Base-by-base conservation (phyloP, 371 early-diverging fungal species). In the Saksenaea oblongispora region DNA sequence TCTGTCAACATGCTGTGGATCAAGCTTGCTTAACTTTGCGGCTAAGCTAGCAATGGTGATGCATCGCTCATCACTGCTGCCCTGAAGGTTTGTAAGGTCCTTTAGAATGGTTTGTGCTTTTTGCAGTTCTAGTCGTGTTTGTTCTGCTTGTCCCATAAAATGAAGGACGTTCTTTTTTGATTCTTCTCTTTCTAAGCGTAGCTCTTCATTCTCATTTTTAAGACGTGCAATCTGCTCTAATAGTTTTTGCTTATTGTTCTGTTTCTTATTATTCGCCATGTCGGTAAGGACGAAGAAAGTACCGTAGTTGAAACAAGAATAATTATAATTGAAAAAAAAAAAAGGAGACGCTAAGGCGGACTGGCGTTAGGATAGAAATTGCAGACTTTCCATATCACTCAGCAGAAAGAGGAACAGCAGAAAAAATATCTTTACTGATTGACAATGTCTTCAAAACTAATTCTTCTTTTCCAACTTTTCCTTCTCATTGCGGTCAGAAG, bases 121-220 rank as follows among this genome's bases (percentile, higher is more conserved):
- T 36, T 56, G 54, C 11, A 73, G n/a, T 34, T 73, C 69, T 41
- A 71, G 66, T 17, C 69, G 66, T 18, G 69, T 55, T 0, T 27
- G 27, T 54, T 78, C 78, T 8, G 75, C 73, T 47, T 78, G 75
- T 60, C 69, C 67, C 61, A 78, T 73, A 54, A 78, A 78, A 22
- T 73, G 74, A 5, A 78, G 28, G 2, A 78, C 75, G 54, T 75
- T 78, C 61, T 73, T 78, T 60, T 71, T 75, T 0, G 69, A 69
- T 56, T 75, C 75, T 63, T 78, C 78, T 61, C 71, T 69, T 62
- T 78, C 73, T 5, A 75, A 51, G 17, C 59, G 64, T 9, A 78
- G 53, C 17, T 78, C 78, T 65, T 78, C 78, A 39, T 73, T 65
- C 31, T 78, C 75, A 66, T 78, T 78, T 17, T 57, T 62, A 15